These are phyloP conservation scores for Argentina anserina DNA, from an alignment of 306 rosid species.

Conservation along the genomic window DNA sequence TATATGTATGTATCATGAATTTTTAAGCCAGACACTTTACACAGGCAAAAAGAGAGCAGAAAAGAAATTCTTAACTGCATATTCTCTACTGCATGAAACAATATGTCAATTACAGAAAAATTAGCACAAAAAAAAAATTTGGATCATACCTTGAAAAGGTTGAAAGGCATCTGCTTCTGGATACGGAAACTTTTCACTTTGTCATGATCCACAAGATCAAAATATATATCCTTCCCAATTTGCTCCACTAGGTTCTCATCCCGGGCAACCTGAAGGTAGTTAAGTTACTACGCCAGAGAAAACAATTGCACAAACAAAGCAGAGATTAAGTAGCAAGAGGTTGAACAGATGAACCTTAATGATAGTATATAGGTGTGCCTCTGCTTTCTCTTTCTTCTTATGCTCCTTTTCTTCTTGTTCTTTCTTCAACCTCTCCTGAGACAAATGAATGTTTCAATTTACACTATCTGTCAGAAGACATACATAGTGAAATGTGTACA, in stretches of 20 bases:
- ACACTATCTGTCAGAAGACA: not conserved
- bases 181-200: slow-evolving; percentile 86
- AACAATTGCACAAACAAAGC: not conserved
- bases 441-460: not conserved
- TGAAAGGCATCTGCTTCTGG: slow-evolving; percentile 67
- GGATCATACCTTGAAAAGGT: slow-evolving; percentile 67
- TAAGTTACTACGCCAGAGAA: not conserved
- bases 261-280: slow-evolving; percentile 64
- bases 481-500: not conserved
- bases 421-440: slow-evolving; percentile 85
- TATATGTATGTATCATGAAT: too few species aligned
- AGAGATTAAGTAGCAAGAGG: slow-evolving; percentile 14
- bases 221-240: slow-evolving; percentile 82
- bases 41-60: too few species aligned
- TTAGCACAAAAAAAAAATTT: too few species aligned
- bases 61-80: too few species aligned
- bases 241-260: slow-evolving; percentile 70
- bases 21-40: too few species aligned
- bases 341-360: slow-evolving; percentile 55
- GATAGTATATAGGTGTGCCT: slow-evolving; percentile 82
- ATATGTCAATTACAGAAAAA: too few species aligned
- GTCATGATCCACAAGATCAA: slow-evolving; percentile 95
- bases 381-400: slow-evolving; percentile 80
- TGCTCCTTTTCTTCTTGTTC: slow-evolving; percentile 92
- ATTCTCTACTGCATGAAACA: too few species aligned